Evolutionary conservation across 257 asterid genomes (phyloP).

Genomic region (Haberlea rhodopensis): DNA sequence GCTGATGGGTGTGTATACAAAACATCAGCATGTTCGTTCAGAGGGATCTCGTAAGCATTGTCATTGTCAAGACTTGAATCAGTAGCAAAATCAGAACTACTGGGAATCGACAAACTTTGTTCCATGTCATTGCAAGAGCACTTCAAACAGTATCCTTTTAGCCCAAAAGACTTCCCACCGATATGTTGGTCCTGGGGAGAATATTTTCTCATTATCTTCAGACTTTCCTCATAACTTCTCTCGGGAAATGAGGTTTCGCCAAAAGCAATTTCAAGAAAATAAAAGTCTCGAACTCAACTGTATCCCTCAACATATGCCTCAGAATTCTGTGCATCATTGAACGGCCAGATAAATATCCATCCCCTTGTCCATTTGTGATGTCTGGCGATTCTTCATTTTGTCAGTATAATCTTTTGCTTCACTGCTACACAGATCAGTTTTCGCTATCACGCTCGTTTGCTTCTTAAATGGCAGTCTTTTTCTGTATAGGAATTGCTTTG

Average conservation of each 20-base stretch:
- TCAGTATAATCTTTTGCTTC: slow-evolving; percentile 26
- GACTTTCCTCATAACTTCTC: slow-evolving; percentile 45
- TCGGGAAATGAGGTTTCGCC: slow-evolving; percentile 56
- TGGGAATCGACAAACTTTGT: slow-evolving; percentile 19
- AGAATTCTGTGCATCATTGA: slow-evolving; percentile 15
- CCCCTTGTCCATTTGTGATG: slow-evolving; percentile 21
- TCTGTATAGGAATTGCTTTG: slow-evolving; percentile 42
- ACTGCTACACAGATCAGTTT: slow-evolving; percentile 23
- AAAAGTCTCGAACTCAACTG: slow-evolving; percentile 20
- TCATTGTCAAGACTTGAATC: slow-evolving; percentile 15
- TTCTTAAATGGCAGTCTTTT: slow-evolving; percentile 43
- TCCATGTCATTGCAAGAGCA: slow-evolving; percentile 33
- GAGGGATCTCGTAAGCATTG: slow-evolving; percentile 14
- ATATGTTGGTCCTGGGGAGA: slow-evolving; percentile 26
- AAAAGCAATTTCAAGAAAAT: slow-evolving; percentile 38
- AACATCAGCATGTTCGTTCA: slow-evolving; percentile 14
- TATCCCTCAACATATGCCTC: slow-evolving; percentile 23
- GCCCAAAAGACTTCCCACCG: slow-evolving; percentile 27
- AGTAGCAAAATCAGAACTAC: slow-evolving; percentile 17
- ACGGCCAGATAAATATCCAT: slow-evolving; percentile 25
- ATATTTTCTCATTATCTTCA: slow-evolving; percentile 31
- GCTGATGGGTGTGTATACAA: neutral
- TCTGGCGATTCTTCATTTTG: slow-evolving; percentile 30
- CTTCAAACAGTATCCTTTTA: slow-evolving; percentile 28
- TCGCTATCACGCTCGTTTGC: slow-evolving; percentile 35